Evolutionary conservation across 2,329 filamentous ascomycete species (phyloP), one percentile per base, ranked within the genome.

Genomic region (Didymella exigua): DNA sequence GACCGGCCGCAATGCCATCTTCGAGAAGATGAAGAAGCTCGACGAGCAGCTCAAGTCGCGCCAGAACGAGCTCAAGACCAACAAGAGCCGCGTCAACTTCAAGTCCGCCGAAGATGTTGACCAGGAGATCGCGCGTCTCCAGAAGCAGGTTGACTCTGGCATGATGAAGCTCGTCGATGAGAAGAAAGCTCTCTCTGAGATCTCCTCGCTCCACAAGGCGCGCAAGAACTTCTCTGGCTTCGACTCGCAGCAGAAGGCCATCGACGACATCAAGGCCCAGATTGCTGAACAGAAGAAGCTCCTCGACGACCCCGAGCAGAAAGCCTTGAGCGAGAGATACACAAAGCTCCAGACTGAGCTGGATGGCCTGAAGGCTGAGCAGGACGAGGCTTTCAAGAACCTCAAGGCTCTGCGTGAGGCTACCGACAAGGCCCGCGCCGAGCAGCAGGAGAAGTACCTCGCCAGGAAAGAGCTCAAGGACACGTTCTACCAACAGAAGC

Each of bases 141-240:
- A 96, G 64, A 88, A 88, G 77, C 85, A 93, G 75, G 92, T 98
- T 67, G 90, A 96, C 75, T 85, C 87, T 30, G 93, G 93, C 62
- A 89, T 85, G 75, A 93, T 99, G 89, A 96, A 93, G 80, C 82
- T 99, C 46, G 95, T 98, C 10, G 95, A 99, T 68, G 95, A 98
- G 85, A 96, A 91, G 83, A 98, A 97, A 84, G 88, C 91, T 8
- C 83, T 98, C 18, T 80, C 84, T 45, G 91, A 97, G 69, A 88
- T 96, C 67, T 90, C 89, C 43, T 88, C 80, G 74, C 81, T 98
- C 64, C 88, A 89, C 77, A 96, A 96, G 82, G 85, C 89, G 71
- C 90, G 90, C 80, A 98, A 97, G 86, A 89, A 86, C 77, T 97
- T 99, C 75, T 86, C 87, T 54, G 85, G 87, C 59, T 89, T 98